These are phyloP conservation scores for Phoma sp. DNA, from an alignment of 2,329 filamentous ascomycete genomes.

Conservation along the genomic window DNA sequence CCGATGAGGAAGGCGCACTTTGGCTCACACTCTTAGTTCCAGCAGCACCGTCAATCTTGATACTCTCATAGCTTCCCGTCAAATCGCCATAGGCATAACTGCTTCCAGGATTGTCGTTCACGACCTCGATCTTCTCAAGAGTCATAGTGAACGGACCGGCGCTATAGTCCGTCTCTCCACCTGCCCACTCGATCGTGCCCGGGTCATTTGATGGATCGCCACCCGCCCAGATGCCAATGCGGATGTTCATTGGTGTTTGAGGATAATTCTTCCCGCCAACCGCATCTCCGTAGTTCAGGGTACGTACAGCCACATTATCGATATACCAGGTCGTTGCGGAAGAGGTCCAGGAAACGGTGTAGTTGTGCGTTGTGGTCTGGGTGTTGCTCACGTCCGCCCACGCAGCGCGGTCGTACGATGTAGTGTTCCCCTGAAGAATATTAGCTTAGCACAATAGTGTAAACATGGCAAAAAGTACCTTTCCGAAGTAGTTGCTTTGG, in stretches of 20 bases:
- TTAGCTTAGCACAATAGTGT: too few species aligned
- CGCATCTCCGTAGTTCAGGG: slow-evolving; percentile 55
- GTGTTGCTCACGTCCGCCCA: slow-evolving; percentile 61
- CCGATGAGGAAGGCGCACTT: neutral
- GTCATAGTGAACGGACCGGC: slow-evolving; percentile 57
- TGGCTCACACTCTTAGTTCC: neutral
- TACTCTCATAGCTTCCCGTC: slow-evolving; percentile 53
- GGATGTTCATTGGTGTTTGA: slow-evolving; percentile 72
- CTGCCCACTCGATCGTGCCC: slow-evolving; percentile 71
- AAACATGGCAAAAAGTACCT: slow-evolving; percentile 35
- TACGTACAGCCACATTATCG: slow-evolving; percentile 68
- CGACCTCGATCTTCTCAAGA: slow-evolving; percentile 55
- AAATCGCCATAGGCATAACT: slow-evolving; percentile 56
- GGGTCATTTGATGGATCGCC: slow-evolving; percentile 51
- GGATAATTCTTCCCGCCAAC: slow-evolving; percentile 67
- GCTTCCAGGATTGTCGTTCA: slow-evolving; percentile 56
- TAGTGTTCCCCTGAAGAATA: slow-evolving; percentile 46
- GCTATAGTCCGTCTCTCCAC: slow-evolving; percentile 58
- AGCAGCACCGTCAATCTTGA: slow-evolving; percentile 41
- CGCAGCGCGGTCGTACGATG: slow-evolving; percentile 70
- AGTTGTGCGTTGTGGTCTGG: slow-evolving; percentile 65
- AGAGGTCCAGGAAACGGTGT: slow-evolving; percentile 72
- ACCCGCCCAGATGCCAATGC: slow-evolving; percentile 53
- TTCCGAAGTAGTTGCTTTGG: slow-evolving; percentile 71
- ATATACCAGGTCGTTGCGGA: slow-evolving; percentile 70